Conservation (phyloP, 768 basidiomycete genomes). For the Rhodotorula sphaerocarpa region DNA sequence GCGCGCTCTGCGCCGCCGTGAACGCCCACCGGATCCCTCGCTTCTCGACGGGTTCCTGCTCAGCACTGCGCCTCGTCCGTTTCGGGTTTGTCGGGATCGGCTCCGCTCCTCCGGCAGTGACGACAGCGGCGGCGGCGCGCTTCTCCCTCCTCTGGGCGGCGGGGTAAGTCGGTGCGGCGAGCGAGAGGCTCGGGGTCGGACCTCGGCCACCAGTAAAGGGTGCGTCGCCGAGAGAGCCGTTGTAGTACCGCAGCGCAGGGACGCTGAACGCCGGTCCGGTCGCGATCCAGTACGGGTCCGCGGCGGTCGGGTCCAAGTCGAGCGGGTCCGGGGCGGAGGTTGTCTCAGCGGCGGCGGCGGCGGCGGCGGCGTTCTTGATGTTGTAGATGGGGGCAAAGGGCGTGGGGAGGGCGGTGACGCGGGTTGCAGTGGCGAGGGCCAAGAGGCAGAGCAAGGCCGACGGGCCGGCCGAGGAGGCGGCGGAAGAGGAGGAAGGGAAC, state of each 20-base stretch:
- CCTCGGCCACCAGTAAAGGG: background rate
- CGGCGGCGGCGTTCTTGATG: background rate
- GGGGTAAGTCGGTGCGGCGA: background rate
- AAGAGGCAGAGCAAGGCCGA: background rate
- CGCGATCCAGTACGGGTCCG: slow-evolving; percentile 11
- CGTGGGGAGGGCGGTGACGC: background rate
- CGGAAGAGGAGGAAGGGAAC: background rate
- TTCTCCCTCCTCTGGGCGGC: no score
- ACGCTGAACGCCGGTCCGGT: slow-evolving; percentile 1
- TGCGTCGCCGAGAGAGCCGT: background rate
- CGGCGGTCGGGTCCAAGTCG: no score
- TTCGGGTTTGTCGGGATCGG: no score
- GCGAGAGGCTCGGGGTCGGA: slow-evolving; percentile 3
- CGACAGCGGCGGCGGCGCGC: no score
- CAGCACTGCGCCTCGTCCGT: no score
- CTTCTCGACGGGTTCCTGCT: background rate
- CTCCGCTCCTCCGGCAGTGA: no score
- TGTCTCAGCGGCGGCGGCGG: background rate
- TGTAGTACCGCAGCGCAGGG: background rate
- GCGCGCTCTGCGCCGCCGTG: background rate
- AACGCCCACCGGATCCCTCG: background rate
- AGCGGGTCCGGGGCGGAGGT: background rate
- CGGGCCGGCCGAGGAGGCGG: no score
- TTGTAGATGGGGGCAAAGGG: background rate
- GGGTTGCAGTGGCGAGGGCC: background rate